A percentile compares a stretch with the other conserved stretches of the same genome.
Conservation (phyloP, 257 asterid genomes). For the Gentiana dahurica region DNA sequence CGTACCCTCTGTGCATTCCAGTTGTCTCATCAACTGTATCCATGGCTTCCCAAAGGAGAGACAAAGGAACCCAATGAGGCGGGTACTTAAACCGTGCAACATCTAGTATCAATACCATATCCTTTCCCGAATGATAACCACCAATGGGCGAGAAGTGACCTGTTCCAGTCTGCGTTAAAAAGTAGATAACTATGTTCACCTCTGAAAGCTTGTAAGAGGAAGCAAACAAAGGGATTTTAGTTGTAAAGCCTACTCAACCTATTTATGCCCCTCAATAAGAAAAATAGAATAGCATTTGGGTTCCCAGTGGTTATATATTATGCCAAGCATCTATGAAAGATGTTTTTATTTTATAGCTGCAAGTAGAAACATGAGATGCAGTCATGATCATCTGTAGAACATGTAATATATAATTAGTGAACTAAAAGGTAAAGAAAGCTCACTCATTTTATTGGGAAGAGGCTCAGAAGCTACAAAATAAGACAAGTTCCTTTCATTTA, state of each 20-base stretch:
- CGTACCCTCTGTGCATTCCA: conserved; percentile 82
- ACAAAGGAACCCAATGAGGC: conserved; percentile 98
- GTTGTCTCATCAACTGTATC: conserved; percentile 84
- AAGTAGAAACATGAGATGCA: no score
- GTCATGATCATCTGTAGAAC: no score
- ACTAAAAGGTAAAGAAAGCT: not conserved
- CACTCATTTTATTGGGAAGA: no score
- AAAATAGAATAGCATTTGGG: no score
- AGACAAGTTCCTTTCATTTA: no score
- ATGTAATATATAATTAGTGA: not conserved
- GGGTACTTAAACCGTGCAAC: conserved; percentile 99
- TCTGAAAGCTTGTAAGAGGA: not conserved
- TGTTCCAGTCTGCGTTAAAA: conserved; percentile 67
- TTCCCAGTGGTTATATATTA: no score
- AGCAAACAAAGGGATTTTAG: not conserved
- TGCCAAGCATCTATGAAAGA: no score
- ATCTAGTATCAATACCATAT: conserved; percentile 97
- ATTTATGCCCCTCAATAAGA: not conserved
- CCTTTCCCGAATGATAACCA: conserved; percentile 88
- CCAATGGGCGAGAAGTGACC: conserved; percentile 99
- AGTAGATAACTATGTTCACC: not conserved
- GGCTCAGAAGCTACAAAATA: not conserved
- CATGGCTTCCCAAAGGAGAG: conserved; percentile 99
- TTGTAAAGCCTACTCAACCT: not conserved
- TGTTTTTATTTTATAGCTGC: no score